These are phyloP conservation scores for Yarrowia yakushimensis DNA, from an alignment of 805 yeast genomes.

Conservation along the genomic window DNA sequence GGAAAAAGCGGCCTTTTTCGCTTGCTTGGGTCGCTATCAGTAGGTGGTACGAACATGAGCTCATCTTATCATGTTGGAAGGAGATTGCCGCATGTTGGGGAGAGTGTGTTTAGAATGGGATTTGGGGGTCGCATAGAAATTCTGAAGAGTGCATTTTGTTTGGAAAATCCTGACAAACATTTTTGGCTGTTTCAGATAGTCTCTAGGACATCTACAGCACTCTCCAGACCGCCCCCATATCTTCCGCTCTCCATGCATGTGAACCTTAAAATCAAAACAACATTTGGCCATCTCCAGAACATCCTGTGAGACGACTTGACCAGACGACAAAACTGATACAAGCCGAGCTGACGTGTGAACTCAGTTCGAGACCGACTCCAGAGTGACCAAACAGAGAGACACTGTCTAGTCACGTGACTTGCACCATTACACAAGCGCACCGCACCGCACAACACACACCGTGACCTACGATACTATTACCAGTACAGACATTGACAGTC, in stretches of 20 bases:
- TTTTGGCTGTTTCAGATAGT: background rate
- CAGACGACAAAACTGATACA: background rate
- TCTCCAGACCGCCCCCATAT: background rate
- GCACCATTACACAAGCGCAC: no score
- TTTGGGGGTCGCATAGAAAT: background rate
- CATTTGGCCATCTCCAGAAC: background rate
- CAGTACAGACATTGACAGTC: no score
- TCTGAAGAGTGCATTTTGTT: background rate
- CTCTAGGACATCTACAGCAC: background rate
- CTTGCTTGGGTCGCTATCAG: no score
- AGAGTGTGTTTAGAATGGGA: background rate
- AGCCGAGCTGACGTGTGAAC: no score
- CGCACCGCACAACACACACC: no score
- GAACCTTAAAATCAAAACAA: slow-evolving; percentile 21
- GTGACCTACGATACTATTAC: no score
- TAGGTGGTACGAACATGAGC: background rate
- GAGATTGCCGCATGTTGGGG: background rate
- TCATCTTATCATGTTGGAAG: slow-evolving; percentile 1
- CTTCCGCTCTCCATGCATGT: background rate
- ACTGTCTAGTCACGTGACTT: no score
- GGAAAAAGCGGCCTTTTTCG: background rate
- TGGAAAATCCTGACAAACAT: background rate
- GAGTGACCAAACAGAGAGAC: no score
- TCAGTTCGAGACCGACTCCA: background rate
- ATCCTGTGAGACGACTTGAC: background rate